Evolutionary conservation across 1,284 basidiomycete species (phyloP).

Genomic region (Marasmius fiardii): DNA sequence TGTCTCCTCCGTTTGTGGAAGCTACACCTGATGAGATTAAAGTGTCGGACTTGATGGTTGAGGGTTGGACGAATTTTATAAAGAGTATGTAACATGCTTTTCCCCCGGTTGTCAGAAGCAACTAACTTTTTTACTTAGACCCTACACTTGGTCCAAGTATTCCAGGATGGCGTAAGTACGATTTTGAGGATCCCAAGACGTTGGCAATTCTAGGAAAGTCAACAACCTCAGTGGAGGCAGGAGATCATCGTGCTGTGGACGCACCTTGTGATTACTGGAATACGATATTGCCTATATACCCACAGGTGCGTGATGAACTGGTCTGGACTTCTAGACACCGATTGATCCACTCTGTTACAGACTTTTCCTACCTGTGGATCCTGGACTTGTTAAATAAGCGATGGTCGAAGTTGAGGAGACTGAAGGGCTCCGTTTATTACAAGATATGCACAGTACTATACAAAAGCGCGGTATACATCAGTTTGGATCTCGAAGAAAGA

Average conservation of each 20-base stretch:
- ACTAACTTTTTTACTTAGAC: constrained; percentile 19
- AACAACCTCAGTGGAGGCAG: constrained; percentile 21
- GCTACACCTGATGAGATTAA: constrained; percentile 34
- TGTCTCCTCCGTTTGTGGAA: constrained; percentile 27
- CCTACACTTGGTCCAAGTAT: constrained; percentile 23
- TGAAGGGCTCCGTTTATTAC: background rate
- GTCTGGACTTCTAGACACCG: background rate
- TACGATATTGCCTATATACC: constrained; percentile 25
- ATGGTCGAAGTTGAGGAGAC: background rate
- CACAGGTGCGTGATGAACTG: constrained; percentile 18
- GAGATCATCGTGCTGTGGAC: constrained; percentile 24
- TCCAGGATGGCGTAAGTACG: constrained; percentile 24
- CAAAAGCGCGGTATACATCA: too few relatives aligned
- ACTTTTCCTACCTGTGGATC: constrained; percentile 26
- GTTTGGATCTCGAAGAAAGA: too few relatives aligned
- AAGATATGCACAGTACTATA: background rate
- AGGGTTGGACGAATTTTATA: constrained; percentile 44
- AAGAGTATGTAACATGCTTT: constrained; percentile 28
- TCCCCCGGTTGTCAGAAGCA: too few relatives aligned
- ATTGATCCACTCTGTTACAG: constrained; percentile 7
- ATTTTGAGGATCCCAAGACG: constrained; percentile 21
- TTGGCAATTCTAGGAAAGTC: constrained; percentile 26
- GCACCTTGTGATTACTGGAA: constrained; percentile 29
- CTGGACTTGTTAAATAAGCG: constrained; percentile 23
- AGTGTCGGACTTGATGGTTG: constrained; percentile 39